Base-by-base conservation (phyloP, 2,329 filamentous ascomycete species). In the Trichophyton equinum region DNA sequence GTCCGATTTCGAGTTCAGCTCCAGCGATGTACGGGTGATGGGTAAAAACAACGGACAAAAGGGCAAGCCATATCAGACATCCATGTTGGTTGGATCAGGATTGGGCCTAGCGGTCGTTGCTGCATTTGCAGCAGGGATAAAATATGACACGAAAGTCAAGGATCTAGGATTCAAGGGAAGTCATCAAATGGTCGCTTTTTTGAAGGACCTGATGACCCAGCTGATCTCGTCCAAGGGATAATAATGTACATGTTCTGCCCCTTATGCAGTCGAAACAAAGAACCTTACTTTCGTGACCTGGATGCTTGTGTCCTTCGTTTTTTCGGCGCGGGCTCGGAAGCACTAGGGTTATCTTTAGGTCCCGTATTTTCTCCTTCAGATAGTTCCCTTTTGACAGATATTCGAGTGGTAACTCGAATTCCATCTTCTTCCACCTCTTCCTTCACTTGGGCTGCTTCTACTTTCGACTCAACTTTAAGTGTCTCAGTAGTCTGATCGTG, bases 1-100 rank as follows among this genome's bases (percentile, higher is more conserved):
- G 66, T 61, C 63, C 1, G 76, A 79, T 49, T 75, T 78, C 61
- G 62, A 69, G 4, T 74, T 72, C 61, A 64, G 44, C 38, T 47
- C 38, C 22, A 67, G 65, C 42, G 47, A 49, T 4, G 42, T 56
- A 7, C 36, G 25, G 9, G 18, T 62, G 36, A 6, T n/a, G 3
- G 57, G 57, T 8, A 61, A 22, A 38, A 62, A 61, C 20, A 22
- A 38, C 36, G 62, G 49, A n/a, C 49, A 40, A 38, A 46, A 36
- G 18, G 42, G 13, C 18, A 51, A 59, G 18, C 15, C 42, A 8
- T 42, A 42, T n/a, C 57, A 38, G 18, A 59, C 11, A n/a, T 46
- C 57, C 7, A 15, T 59, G 7, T 13, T 59, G 40, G 33, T 60
- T 8, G 47, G 30, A 22, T 58, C 59, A 3, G 61, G 59, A n/a